Percentiles rank a stretch among this genome's conserved stretches.
phyloP scores from a whole-genome alignment of 1,284 basidiomycete genomes.

The Leccinum laetum region DNA sequence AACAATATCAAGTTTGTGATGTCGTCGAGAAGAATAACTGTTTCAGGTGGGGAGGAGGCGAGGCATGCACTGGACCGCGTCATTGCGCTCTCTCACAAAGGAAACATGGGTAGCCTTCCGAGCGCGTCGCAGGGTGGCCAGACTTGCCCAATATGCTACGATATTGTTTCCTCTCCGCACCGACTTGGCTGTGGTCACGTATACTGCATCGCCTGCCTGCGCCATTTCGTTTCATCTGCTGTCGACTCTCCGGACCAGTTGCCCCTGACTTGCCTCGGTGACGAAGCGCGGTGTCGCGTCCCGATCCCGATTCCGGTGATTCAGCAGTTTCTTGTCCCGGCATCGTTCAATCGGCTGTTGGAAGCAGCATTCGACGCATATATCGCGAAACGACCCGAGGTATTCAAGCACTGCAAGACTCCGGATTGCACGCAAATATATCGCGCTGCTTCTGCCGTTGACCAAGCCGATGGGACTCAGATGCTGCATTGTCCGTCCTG shows the following conservation, averaged over 20 bases:
- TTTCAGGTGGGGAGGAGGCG: constrained; percentile 51
- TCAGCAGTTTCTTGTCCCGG: constrained; percentile 42
- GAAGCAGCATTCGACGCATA: constrained; percentile 45
- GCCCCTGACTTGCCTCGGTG: constrained; percentile 54
- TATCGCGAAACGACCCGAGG: constrained; percentile 44
- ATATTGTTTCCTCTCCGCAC: constrained; percentile 43
- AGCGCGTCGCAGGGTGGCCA: constrained; percentile 20
- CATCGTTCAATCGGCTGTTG: constrained; percentile 45
- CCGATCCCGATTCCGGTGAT: constrained; percentile 53
- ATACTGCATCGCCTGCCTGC: constrained; percentile 53
- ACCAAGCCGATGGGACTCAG: constrained; percentile 20
- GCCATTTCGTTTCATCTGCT: constrained; percentile 49
- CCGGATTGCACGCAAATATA: constrained; percentile 60
- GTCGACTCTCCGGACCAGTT: constrained; percentile 40
- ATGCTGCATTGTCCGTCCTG: constrained; percentile 49
- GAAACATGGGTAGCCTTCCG: constrained; percentile 7
- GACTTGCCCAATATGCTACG: constrained; percentile 53
- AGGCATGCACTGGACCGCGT: constrained; percentile 42
- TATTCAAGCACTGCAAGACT: constrained; percentile 54
- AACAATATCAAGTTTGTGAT: constrained; percentile 46
- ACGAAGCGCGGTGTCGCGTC: constrained; percentile 45
- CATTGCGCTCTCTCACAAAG: constrained; percentile 39
- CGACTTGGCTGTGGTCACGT: constrained; percentile 50
- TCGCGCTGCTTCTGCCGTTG: constrained; percentile 24
- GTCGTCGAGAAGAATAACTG: constrained; percentile 36